Conservation (phyloP, 345 rosid species). For the Linum usitatissimum region DNA sequence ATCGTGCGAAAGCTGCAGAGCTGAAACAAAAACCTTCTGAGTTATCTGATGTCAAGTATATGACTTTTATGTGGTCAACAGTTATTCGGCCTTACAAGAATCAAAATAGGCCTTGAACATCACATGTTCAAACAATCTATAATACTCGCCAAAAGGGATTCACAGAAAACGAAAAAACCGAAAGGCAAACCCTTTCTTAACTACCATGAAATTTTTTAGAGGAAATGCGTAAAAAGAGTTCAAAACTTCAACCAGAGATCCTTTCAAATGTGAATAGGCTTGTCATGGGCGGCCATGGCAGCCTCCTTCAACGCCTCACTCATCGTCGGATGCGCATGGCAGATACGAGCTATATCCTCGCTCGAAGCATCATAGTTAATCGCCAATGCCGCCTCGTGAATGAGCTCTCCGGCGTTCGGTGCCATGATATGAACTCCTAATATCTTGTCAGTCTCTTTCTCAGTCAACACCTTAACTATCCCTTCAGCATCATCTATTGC, state of each 20-base stretch:
- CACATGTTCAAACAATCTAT: too few relatives aligned
- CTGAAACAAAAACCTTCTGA: too few relatives aligned
- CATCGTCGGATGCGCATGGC: conserved; percentile 99
- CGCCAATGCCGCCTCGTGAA: conserved; percentile 91
- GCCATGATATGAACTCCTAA: conserved; percentile 95
- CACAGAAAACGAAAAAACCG: not conserved
- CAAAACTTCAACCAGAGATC: not conserved
- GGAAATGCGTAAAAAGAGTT: too few relatives aligned
- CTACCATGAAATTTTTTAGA: not conserved
- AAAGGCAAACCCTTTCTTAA: not conserved
- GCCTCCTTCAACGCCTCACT: conserved; percentile 99
- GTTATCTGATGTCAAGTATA: too few relatives aligned
- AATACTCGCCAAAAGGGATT: too few relatives aligned
- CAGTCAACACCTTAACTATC: conserved; percentile 80
- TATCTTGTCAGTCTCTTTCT: conserved; percentile 92
- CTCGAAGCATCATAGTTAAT: conserved; percentile 78
- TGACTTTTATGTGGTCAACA: too few relatives aligned
- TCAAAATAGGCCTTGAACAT: too few relatives aligned
- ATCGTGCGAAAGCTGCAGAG: too few relatives aligned
- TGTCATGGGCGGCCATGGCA: conserved; percentile 98
- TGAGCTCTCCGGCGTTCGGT: conserved; percentile 92
- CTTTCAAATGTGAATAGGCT: conserved; percentile 79
- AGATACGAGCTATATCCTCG: conserved; percentile 91
- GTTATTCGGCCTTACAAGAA: too few relatives aligned
- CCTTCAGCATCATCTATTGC: conserved; percentile 95